Base-by-base conservation (phyloP, 306 rosid species). In the Alnus rubra region DNA sequence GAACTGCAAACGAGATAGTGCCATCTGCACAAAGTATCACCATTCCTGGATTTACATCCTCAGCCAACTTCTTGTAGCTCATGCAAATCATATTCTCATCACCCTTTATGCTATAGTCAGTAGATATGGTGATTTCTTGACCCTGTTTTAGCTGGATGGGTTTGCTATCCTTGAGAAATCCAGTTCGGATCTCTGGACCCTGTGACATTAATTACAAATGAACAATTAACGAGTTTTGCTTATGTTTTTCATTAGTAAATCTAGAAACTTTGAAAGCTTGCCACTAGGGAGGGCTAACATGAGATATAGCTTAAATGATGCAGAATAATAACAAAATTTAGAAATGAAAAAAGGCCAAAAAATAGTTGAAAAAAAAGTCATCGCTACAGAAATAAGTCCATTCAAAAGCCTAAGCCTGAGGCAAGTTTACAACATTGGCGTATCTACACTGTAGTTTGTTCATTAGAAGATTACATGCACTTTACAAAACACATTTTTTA, bases 161-260 rank as follows among this genome's bases (percentile, higher is more conserved):
- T 71, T 95, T 95, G 50, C 84, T 78, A 30, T 92, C 98, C 86
- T 91, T 92, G 79, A 95, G 86, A 89, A 95, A 95, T 49, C 98
- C 98, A 69, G 98, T 95, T 84, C 98, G 92, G 85, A 95, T 95
- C 92, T 92, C 98, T 12, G 98, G 98, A 73, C 98, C 98, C 98
- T 95, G 75, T 47, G 77, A 8, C 82, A 80, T 60, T 0, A 39
- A 74, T 9, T 18, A 42, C 18, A 30, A 68, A 42, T 42, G 28
- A 42, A 42, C 9, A 1, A 62, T 30, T 62, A 30, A 62, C 3
- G 42, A 13, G 14, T 68, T 42, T 42, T 3, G 15, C 15, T 31
- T 15, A 68, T 9, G 15, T 68, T 39, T 65, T 68, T 8, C 39
- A 16, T 39, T 8, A 37, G 50, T 67, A 15, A 39, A 15, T 39